Evolutionary conservation across 169 alveolate species (phyloP).

Genomic region (Plasmodium fragile): DNA sequence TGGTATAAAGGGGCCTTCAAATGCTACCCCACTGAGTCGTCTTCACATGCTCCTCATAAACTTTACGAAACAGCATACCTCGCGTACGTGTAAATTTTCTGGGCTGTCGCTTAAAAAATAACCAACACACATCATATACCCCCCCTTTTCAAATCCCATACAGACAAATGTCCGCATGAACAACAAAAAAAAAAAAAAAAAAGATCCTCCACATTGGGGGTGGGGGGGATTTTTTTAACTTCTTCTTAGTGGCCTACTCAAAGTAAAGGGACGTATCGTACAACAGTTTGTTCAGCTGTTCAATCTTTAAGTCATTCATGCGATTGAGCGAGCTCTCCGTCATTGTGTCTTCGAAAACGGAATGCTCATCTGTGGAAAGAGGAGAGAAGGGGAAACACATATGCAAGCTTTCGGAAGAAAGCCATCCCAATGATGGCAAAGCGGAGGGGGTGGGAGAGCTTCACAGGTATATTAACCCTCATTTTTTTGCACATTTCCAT

Average conservation of each 20-base stretch:
- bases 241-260: not conserved
- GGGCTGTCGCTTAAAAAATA: not conserved
- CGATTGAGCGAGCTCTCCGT: slow-evolving; percentile 9
- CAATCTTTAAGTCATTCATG: slow-evolving; percentile 45
- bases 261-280: slow-evolving; percentile 50
- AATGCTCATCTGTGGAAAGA: slow-evolving; percentile 22
- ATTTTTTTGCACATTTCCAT: not conserved
- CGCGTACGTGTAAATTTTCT: not conserved
- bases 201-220: not conserved
- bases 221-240: not conserved
- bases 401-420: not conserved
- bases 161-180: not conserved
- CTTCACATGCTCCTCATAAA: not conserved
- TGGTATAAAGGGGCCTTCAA: too few relatives aligned
- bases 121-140: not conserved
- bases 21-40: not conserved
- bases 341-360: slow-evolving; percentile 20
- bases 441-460: not conserved
- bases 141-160: not conserved
- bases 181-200: not conserved
- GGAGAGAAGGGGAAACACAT: not conserved
- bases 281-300: slow-evolving; percentile 29
- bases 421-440: too few relatives aligned
- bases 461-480: not conserved
- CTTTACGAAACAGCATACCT: not conserved